These are phyloP conservation scores for Candida tibetensis DNA, from an alignment of 805 yeast genomes.

Conservation along the genomic window DNA sequence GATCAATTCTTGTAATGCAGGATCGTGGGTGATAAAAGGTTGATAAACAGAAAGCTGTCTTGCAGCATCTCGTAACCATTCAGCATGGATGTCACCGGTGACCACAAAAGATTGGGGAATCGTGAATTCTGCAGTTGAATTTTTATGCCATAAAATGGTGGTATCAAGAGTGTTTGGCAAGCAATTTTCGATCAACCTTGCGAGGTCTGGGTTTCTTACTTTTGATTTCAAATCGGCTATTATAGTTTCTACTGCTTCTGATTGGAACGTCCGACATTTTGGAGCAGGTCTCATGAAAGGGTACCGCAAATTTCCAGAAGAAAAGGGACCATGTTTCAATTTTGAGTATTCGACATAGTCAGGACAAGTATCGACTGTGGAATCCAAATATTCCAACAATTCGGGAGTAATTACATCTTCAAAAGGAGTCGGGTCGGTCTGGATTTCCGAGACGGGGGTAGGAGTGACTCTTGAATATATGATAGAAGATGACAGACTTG, in stretches of 20 bases:
- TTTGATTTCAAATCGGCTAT: conserved; percentile 50
- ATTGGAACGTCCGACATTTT: conserved; percentile 69
- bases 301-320: conserved; percentile 51
- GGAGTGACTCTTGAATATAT: neutral
- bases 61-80: conserved; percentile 88
- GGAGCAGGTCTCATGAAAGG: conserved; percentile 77
- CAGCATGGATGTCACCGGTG: conserved; percentile 92
- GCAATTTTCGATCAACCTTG: conserved; percentile 73
- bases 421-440: neutral
- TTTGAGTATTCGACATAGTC: conserved; percentile 62
- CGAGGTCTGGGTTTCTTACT: conserved; percentile 62
- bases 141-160: conserved; percentile 69
- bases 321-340: conserved; percentile 52
- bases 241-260: conserved; percentile 58
- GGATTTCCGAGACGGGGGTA: neutral
- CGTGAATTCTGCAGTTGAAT: conserved; percentile 7
- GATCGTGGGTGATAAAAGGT: conserved; percentile 54
- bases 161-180: conserved; percentile 89
- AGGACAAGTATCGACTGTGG: conserved; percentile 42
- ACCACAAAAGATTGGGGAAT: conserved; percentile 68
- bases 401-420: conserved; percentile 10
- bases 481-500: neutral
- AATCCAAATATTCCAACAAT: conserved; percentile 19
- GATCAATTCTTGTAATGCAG: conserved; percentile 48
- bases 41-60: conserved; percentile 78